A percentile compares a stretch with the other conserved stretches of the same genome.
phyloP scores from a whole-genome alignment of 2,329 filamentous ascomycete species.

The Phoma herbarum region DNA sequence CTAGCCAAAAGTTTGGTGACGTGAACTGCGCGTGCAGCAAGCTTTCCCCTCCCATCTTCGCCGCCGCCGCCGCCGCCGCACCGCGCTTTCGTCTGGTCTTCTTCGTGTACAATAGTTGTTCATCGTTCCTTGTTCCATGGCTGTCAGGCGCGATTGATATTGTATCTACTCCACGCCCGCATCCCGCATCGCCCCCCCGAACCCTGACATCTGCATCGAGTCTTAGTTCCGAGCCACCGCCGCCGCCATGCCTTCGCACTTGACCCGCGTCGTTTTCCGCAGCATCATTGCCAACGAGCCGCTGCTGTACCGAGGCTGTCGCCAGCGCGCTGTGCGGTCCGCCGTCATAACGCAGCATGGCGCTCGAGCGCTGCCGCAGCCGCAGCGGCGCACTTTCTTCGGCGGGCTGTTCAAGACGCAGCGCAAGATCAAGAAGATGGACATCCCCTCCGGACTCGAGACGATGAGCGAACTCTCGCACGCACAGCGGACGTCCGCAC shows the following conservation, averaged over 20 bases:
- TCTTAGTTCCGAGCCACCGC: conserved; percentile 7
- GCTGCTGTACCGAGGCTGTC: conserved; percentile 56
- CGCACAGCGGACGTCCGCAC: conserved; percentile 68
- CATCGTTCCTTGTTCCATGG: not conserved
- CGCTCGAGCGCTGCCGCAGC: conserved; percentile 23
- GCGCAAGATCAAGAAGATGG: conserved; percentile 65
- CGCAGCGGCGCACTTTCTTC: conserved; percentile 67
- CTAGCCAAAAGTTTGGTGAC: conserved; percentile 15
- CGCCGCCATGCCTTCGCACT: conserved; percentile 64
- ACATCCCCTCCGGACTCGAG: conserved; percentile 75
- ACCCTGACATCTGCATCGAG: not conserved
- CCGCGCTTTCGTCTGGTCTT: conserved; percentile 13
- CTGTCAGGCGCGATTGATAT: not conserved
- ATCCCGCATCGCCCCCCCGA: not conserved
- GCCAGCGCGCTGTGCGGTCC: conserved; percentile 47
- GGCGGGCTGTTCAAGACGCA: conserved; percentile 71
- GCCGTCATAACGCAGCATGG: conserved; percentile 34
- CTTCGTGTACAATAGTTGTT: conserved; percentile 30
- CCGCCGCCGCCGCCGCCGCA: conserved; percentile 14
- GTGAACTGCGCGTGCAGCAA: conserved; percentile 8
- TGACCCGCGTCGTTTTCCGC: conserved; percentile 68
- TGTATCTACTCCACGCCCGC: not conserved
- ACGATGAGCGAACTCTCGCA: conserved; percentile 74
- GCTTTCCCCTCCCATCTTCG: conserved; percentile 20
- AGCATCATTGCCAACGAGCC: conserved; percentile 63